Conservation (phyloP, 2,329 filamentous ascomycete species). For the Pseudogymnoascus sp. region DNA sequence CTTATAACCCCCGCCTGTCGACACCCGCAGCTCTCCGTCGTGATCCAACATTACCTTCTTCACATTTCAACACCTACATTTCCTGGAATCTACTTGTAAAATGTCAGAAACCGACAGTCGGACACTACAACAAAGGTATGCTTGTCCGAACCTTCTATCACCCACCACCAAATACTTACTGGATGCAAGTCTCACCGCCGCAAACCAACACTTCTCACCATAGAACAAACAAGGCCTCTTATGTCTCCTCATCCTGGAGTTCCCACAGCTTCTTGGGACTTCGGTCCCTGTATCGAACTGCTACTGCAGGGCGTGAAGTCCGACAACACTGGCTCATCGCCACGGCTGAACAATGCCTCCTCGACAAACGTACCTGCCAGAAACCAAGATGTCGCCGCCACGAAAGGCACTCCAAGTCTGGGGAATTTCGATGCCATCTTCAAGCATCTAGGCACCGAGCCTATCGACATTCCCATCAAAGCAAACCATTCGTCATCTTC, state of each 20-base stretch:
- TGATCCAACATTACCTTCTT: neutral
- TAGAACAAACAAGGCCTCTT: constrained; percentile 5
- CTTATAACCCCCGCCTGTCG: neutral
- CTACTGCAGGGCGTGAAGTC: neutral
- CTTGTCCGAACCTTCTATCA: neutral
- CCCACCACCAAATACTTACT: neutral
- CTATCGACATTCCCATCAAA: neutral
- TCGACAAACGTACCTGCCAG: neutral
- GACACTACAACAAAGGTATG: constrained; percentile 4
- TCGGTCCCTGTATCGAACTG: constrained; percentile 1
- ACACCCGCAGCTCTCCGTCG: neutral
- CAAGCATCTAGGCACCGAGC: neutral
- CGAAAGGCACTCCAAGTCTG: neutral
- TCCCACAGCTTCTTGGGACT: neutral
- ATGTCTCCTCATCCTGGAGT: constrained; percentile 6
- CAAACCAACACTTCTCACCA: neutral
- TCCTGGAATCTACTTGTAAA: neutral
- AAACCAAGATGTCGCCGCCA: neutral
- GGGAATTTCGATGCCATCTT: constrained; percentile 8
- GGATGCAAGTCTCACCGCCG: neutral
- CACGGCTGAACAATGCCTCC: neutral
- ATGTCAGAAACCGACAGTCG: neutral
- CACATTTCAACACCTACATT: constrained; percentile 7
- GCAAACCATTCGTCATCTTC: neutral
- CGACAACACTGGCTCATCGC: neutral